Evolutionary conservation across 129 eudicot species (phyloP).

Genomic region (Heracleum sosnowskyi): DNA sequence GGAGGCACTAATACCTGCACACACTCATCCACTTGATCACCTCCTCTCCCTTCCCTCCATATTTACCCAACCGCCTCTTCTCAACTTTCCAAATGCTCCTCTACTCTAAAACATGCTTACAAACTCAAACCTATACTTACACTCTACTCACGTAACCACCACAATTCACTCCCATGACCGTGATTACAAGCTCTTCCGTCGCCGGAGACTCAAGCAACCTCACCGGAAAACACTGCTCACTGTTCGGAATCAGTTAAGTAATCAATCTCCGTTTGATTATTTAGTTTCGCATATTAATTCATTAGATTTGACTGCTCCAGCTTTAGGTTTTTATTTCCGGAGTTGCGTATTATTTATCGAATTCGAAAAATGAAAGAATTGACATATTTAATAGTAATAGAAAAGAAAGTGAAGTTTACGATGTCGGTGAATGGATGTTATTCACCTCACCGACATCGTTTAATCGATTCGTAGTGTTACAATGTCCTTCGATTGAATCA

Average conservation of each 20-base stretch:
- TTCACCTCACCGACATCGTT: constrained; percentile 79
- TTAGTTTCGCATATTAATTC: constrained; percentile 23
- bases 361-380: neutral
- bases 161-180: constrained; percentile 10
- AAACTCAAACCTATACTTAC: constrained; percentile 9
- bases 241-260: constrained; percentile 7
- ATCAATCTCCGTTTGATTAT: constrained; percentile 23
- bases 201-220: constrained; percentile 28
- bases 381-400: neutral
- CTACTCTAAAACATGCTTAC: constrained; percentile 20
- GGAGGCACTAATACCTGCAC: no score
- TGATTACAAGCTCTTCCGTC: constrained; percentile 32
- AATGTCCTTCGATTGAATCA: constrained; percentile 56
- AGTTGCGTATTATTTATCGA: constrained; percentile 37
- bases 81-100: neutral
- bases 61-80: neutral
- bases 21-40: neutral
- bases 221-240: neutral
- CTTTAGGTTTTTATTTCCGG: constrained; percentile 55
- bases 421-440: constrained; percentile 57
- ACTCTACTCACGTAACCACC: constrained; percentile 11
- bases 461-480: constrained; percentile 59
- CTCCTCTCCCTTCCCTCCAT: neutral
- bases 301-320: constrained; percentile 35
- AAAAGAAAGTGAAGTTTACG: neutral